A percentile compares a stretch with the other conserved stretches of the same genome.
Conservation (phyloP, 2,329 filamentous ascomycete genomes). For the Seiridium unicorne region DNA sequence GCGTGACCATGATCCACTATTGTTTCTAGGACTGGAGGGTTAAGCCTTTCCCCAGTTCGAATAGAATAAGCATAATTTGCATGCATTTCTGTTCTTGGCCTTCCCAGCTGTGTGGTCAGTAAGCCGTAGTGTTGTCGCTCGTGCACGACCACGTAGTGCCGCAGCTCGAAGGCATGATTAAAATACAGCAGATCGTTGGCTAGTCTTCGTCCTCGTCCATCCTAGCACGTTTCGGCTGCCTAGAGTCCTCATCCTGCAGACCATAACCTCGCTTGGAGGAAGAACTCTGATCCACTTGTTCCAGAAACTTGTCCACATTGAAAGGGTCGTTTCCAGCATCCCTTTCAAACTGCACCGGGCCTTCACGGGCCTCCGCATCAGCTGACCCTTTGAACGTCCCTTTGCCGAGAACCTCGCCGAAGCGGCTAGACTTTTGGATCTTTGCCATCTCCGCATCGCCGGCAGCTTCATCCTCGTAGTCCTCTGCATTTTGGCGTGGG, state of each 20-base stretch:
- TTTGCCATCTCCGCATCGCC: slow-evolving; percentile 82
- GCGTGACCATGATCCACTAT: no score
- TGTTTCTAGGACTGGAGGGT: no score
- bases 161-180: no score
- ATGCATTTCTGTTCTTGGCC: no score
- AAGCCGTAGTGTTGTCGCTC: no score
- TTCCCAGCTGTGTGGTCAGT: no score
- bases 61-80: no score
- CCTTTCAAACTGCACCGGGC: slow-evolving; percentile 95
- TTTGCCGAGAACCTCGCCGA: slow-evolving; percentile 80
- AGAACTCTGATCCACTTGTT: slow-evolving; percentile 66
- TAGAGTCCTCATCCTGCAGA: slow-evolving; percentile 63
- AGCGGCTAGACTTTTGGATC: slow-evolving; percentile 82
- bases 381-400: slow-evolving; percentile 88
- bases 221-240: slow-evolving; percentile 69
- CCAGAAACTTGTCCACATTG: slow-evolving; percentile 91
- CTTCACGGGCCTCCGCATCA: slow-evolving; percentile 81
- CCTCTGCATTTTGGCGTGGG: slow-evolving; percentile 71
- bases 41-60: no score
- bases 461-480: slow-evolving; percentile 74
- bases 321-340: slow-evolving; percentile 77
- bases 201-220: slow-evolving; percentile 69
- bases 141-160: no score
- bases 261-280: slow-evolving; percentile 73
- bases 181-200: background rate